phyloP scores from a whole-genome alignment of 768 basidiomycete species.

The Russula sp. region DNA sequence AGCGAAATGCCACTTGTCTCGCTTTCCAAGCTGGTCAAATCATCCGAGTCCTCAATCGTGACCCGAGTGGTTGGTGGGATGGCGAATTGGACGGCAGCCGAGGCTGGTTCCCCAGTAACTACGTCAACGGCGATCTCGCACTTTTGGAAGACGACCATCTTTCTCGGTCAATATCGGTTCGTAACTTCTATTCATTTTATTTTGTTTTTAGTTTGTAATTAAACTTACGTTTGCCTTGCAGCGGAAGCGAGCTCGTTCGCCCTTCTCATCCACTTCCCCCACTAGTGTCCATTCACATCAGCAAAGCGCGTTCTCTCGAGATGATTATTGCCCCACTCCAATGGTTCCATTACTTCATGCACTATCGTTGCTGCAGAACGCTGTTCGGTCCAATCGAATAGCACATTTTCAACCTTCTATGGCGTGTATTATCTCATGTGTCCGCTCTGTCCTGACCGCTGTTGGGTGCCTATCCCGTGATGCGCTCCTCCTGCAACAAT shows the following conservation, averaged over 20 bases:
- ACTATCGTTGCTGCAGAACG: slow-evolving; percentile 76
- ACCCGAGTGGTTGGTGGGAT: slow-evolving; percentile 96
- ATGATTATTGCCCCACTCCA: slow-evolving; percentile 58
- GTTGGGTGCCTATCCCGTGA: slow-evolving; percentile 83
- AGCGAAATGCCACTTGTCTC: slow-evolving; percentile 71
- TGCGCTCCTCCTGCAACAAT: slow-evolving; percentile 58
- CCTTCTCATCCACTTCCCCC: slow-evolving; percentile 8
- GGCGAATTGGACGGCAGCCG: slow-evolving; percentile 83
- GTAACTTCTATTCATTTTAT: slow-evolving; percentile 22
- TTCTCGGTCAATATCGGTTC: slow-evolving; percentile 34
- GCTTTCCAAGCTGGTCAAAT: slow-evolving; percentile 86
- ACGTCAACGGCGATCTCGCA: slow-evolving; percentile 63
- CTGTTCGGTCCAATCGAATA: slow-evolving; percentile 67
- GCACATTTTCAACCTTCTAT: slow-evolving; percentile 91
- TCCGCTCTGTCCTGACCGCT: slow-evolving; percentile 76
- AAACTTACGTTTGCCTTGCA: neutral
- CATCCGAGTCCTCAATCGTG: slow-evolving; percentile 83
- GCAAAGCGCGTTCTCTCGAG: slow-evolving; percentile 16
- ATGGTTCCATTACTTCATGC: slow-evolving; percentile 83
- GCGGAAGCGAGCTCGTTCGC: slow-evolving; percentile 21
- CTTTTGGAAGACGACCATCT: slow-evolving; percentile 54
- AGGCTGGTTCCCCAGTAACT: slow-evolving; percentile 99
- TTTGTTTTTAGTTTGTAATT: neutral
- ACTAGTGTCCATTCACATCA: slow-evolving; percentile 8
- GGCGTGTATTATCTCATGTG: slow-evolving; percentile 90